Evolutionary conservation across 2,329 filamentous ascomycete species (phyloP).

Genomic region (Verticillium nonalfalfae): DNA sequence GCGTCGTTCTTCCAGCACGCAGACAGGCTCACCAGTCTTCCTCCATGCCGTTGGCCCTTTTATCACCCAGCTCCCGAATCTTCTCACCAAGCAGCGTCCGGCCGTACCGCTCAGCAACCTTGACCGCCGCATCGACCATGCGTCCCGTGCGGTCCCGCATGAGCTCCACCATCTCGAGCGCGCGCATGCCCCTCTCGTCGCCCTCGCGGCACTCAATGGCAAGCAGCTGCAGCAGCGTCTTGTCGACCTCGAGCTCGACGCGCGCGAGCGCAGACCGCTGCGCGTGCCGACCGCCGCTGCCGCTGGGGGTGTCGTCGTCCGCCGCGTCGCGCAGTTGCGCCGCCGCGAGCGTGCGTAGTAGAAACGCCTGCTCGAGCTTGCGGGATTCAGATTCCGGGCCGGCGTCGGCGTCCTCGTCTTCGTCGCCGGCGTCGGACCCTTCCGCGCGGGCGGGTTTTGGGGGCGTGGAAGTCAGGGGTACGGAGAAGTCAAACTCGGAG

Average conservation of each 20-base stretch:
- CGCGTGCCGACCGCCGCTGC: slow-evolving; percentile 25
- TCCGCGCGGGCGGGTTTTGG: slow-evolving; percentile 24
- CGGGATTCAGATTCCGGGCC: slow-evolving; percentile 38
- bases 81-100: slow-evolving; percentile 77
- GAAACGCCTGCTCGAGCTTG: slow-evolving; percentile 72
- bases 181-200: slow-evolving; percentile 91
- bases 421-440: slow-evolving; percentile 21
- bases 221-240: slow-evolving; percentile 81
- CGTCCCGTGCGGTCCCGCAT: slow-evolving; percentile 79
- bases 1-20: not conserved
- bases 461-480: slow-evolving; percentile 62
- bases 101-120: slow-evolving; percentile 83
- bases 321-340: slow-evolving; percentile 72
- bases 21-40: slow-evolving; percentile 33
- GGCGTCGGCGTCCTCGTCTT: slow-evolving; percentile 22
- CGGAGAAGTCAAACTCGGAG: slow-evolving; percentile 86
- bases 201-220: slow-evolving; percentile 86
- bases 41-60: slow-evolving; percentile 53
- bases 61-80: slow-evolving; percentile 80
- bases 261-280: slow-evolving; percentile 63
- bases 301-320: slow-evolving; percentile 42
- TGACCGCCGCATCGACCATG: slow-evolving; percentile 87
- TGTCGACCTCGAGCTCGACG: slow-evolving; percentile 81
- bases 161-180: slow-evolving; percentile 80
- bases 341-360: slow-evolving; percentile 66